These are phyloP conservation scores for Macrophomina pseudophaseolina DNA, from an alignment of 2,329 filamentous ascomycete genomes.

Conservation along the genomic window DNA sequence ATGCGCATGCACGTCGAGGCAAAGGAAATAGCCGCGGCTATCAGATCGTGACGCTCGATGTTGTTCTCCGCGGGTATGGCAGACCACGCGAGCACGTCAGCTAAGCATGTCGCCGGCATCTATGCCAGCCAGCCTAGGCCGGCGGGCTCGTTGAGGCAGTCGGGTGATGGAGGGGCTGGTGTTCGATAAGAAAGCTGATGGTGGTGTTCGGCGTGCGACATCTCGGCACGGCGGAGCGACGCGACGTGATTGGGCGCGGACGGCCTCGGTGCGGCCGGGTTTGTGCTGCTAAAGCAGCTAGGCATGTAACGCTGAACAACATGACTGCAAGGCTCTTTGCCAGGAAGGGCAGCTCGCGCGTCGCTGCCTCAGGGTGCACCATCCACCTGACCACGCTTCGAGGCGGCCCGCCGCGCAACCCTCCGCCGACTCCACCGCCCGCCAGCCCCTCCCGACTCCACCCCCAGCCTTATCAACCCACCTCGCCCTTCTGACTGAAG, in stretches of 20 bases:
- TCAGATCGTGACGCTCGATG: too few relatives aligned
- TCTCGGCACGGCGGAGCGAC: not conserved
- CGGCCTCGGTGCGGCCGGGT: not conserved
- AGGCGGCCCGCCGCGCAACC: not conserved
- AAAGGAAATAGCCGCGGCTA: too few relatives aligned
- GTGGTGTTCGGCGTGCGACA: slow-evolving; percentile 12
- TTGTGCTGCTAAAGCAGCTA: not conserved
- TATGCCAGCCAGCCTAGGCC: not conserved
- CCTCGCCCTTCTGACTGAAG: slow-evolving; percentile 11
- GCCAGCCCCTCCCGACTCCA: not conserved
- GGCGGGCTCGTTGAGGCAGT: not conserved
- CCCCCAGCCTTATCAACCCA: not conserved
- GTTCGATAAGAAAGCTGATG: not conserved
- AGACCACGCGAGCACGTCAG: slow-evolving; percentile 19
- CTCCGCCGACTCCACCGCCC: not conserved
- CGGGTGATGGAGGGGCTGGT: not conserved
- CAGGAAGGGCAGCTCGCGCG: slow-evolving; percentile 2
- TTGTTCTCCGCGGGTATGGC: not conserved
- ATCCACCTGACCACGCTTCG: slow-evolving; percentile 7
- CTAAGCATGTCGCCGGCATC: not conserved
- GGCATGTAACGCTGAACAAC: slow-evolving; percentile 20
- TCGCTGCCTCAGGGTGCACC: slow-evolving; percentile 1
- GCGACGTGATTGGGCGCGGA: not conserved
- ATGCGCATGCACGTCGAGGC: not conserved
- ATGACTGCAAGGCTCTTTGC: slow-evolving; percentile 17